A percentile compares a stretch with the other conserved stretches of the same genome.
These are phyloP conservation scores for Colletotrichum eremochloae DNA, from an alignment of 2,329 filamentous ascomycete genomes.

Conservation along the genomic window DNA sequence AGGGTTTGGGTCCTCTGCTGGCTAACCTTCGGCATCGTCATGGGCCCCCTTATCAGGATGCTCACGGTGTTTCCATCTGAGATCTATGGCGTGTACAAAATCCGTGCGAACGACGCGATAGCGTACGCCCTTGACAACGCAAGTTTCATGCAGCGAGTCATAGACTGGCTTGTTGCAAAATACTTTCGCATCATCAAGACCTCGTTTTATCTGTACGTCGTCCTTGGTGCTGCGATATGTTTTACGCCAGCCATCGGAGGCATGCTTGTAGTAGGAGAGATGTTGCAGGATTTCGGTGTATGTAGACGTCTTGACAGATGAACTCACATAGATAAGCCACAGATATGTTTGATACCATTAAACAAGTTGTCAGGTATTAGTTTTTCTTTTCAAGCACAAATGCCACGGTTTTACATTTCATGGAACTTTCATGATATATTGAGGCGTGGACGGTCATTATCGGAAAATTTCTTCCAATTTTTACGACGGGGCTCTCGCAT, in stretches of 20 bases:
- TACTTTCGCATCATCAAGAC: slow-evolving; percentile 35
- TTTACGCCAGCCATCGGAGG: slow-evolving; percentile 36
- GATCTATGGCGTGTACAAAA: slow-evolving; percentile 32
- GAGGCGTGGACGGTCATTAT: neutral
- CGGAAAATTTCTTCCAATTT: neutral
- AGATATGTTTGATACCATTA: neutral
- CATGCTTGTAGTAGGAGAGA: slow-evolving; percentile 33
- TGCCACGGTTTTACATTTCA: too few species aligned
- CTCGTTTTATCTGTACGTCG: slow-evolving; percentile 26
- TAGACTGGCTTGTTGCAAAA: slow-evolving; percentile 39
- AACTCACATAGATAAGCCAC: neutral
- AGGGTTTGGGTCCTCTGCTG: slow-evolving; percentile 25
- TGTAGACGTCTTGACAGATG: slow-evolving; percentile 33
- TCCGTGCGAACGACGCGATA: slow-evolving; percentile 34
- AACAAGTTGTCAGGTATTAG: accelerated
- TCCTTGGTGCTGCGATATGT: slow-evolving; percentile 20
- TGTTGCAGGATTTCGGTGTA: slow-evolving; percentile 30
- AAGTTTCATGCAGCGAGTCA: slow-evolving; percentile 29
- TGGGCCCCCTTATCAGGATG: slow-evolving; percentile 29
- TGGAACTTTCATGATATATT: neutral
- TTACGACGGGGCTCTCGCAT: neutral
- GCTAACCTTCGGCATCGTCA: slow-evolving; percentile 30
- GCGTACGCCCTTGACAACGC: slow-evolving; percentile 35
- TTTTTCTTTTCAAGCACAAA: neutral
- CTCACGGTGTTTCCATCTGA: slow-evolving; percentile 30